Percentiles rank a stretch among this genome's conserved stretches.
These are phyloP conservation scores for Kalaharituber pfeilii DNA, from an alignment of 2,329 filamentous ascomycete species.

Conservation along the genomic window DNA sequence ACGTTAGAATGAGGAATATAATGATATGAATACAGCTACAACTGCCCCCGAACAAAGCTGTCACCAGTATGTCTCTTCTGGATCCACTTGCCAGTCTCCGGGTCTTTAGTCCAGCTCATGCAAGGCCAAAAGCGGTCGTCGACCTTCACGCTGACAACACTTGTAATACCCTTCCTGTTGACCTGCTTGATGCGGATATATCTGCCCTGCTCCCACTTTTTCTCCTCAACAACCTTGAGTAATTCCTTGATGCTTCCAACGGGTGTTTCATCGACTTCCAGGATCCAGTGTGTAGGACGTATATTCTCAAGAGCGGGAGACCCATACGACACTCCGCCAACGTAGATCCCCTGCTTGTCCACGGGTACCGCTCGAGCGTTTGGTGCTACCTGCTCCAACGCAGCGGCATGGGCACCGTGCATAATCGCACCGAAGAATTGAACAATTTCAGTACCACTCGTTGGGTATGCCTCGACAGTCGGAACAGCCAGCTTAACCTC, in stretches of 20 bases:
- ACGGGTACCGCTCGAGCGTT: slow-evolving; percentile 19
- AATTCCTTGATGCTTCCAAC: slow-evolving; percentile 20
- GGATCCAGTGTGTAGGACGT: slow-evolving; percentile 23
- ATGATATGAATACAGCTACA: background rate
- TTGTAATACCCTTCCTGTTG: slow-evolving; percentile 22
- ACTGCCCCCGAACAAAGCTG: slow-evolving; percentile 11
- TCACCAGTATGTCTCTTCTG: slow-evolving; percentile 16
- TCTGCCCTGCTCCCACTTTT: slow-evolving; percentile 21
- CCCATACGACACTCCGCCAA: slow-evolving; percentile 19
- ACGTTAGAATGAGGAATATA: background rate
- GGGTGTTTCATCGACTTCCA: slow-evolving; percentile 21
- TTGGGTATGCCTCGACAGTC: slow-evolving; percentile 18
- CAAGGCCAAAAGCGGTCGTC: slow-evolving; percentile 23
- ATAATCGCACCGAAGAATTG: slow-evolving; percentile 23
- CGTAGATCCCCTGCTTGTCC: slow-evolving; percentile 19
- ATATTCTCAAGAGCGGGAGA: slow-evolving; percentile 22
- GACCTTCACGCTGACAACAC: slow-evolving; percentile 21
- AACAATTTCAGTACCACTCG: slow-evolving; percentile 20
- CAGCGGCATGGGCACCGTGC: slow-evolving; percentile 21
- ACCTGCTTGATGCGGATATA: slow-evolving; percentile 23
- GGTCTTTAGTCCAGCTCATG: slow-evolving; percentile 13
- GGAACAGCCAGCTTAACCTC: slow-evolving; percentile 21
- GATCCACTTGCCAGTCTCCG: slow-evolving; percentile 11
- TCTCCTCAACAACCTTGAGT: slow-evolving; percentile 18
- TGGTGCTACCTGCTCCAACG: slow-evolving; percentile 21